These are phyloP conservation scores for Lodderomyces margitis DNA, from an alignment of 1,139 yeast genomes.

Conservation along the genomic window DNA sequence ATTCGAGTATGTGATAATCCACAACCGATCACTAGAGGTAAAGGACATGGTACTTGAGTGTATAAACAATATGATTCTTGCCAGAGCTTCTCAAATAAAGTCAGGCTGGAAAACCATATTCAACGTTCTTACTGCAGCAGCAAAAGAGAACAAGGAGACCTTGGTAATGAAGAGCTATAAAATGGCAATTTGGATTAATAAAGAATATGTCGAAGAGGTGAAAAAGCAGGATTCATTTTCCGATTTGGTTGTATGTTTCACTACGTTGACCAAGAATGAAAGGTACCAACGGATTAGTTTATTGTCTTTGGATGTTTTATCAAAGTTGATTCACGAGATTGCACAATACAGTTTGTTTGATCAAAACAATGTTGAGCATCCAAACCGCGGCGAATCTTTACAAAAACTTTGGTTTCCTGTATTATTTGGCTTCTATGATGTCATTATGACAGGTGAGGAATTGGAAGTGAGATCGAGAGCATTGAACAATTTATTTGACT, in stretches of 20 bases:
- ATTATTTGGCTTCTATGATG: conserved; percentile 79
- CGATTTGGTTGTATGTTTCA: conserved; percentile 72
- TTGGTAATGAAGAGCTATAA: conserved; percentile 64
- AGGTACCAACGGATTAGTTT: conserved; percentile 77
- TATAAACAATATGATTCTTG: conserved; percentile 77
- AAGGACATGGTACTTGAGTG: conserved; percentile 92
- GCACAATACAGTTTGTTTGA: conserved; percentile 39
- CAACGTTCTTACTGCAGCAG: conserved; percentile 69
- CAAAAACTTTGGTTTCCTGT: conserved; percentile 74
- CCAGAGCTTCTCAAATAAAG: conserved; percentile 70
- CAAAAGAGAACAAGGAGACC: conserved; percentile 52
- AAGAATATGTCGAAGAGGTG: conserved; percentile 61
- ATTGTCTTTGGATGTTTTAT: conserved; percentile 76
- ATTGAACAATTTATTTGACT: conserved; percentile 75
- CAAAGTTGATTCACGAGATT: conserved; percentile 58
- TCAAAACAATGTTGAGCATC: conserved; percentile 15
- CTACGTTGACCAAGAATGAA: conserved; percentile 81
- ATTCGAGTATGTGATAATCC: conserved; percentile 72
- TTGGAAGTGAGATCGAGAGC: conserved; percentile 93
- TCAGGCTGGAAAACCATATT: conserved; percentile 96
- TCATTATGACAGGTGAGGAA: conserved; percentile 91
- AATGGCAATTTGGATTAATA: conserved; percentile 61
- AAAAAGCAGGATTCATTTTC: conserved; percentile 73
- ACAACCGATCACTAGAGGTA: conserved; percentile 68
- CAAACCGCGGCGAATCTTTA: conserved; percentile 35